Conservation (phyloP, 2,329 filamentous ascomycete species). For the Hypoxylon sp. region DNA sequence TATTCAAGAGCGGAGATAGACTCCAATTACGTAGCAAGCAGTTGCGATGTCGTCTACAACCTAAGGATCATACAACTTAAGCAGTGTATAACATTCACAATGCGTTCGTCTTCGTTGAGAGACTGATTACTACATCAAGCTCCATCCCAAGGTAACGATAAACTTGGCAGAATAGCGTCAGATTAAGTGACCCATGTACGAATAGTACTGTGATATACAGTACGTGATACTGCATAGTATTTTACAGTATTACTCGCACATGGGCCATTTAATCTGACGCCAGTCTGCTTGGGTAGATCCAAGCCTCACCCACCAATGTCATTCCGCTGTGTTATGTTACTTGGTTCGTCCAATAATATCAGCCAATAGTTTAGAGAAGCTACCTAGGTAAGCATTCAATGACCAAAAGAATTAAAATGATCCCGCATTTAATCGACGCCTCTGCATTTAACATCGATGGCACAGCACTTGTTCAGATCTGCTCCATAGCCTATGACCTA, state of each 20-base stretch:
- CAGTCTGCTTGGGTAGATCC: background rate
- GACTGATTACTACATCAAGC: slow-evolving; percentile 19
- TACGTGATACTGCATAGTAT: too few species aligned
- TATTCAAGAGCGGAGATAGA: slow-evolving; percentile 42
- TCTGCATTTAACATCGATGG: slow-evolving; percentile 14
- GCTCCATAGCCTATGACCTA: slow-evolving; percentile 19
- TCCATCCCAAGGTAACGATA: slow-evolving; percentile 12
- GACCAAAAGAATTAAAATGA: background rate
- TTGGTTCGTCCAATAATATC: background rate
- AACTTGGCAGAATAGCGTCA: too few species aligned
- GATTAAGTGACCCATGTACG: too few species aligned
- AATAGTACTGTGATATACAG: too few species aligned
- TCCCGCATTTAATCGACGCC: background rate
- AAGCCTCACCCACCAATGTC: slow-evolving; percentile 14
- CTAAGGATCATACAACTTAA: slow-evolving; percentile 8
- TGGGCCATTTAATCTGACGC: too few species aligned
- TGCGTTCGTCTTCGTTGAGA: background rate
- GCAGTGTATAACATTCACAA: slow-evolving; percentile 16
- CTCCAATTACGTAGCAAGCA: background rate
- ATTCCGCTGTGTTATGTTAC: slow-evolving; percentile 2
- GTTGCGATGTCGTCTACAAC: background rate
- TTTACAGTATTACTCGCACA: too few species aligned
- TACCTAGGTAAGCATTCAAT: background rate
- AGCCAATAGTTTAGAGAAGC: background rate
- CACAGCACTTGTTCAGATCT: slow-evolving; percentile 26